These are phyloP conservation scores for Pythium aristosporum DNA, from an alignment of 352 stramenopile genomes.

Conservation along the genomic window DNA sequence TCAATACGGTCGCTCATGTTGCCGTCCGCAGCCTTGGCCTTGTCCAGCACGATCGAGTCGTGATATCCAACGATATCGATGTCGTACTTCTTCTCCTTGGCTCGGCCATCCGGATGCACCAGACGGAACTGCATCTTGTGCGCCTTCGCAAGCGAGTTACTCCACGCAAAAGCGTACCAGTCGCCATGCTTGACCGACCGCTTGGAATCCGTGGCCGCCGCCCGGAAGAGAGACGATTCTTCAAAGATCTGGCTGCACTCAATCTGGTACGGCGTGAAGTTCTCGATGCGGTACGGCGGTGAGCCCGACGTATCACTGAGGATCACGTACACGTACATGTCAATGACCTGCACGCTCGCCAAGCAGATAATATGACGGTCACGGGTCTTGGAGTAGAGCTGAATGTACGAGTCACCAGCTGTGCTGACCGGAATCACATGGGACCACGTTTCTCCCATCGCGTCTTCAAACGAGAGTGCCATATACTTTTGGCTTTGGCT, in stretches of 20 bases:
- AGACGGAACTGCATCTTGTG: slow-evolving; percentile 70
- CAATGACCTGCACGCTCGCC: slow-evolving; percentile 84
- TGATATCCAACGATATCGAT: slow-evolving; percentile 83
- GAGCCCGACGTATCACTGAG: slow-evolving; percentile 77
- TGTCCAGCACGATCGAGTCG: slow-evolving; percentile 58
- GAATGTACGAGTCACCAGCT: slow-evolving; percentile 75
- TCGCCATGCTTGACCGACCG: slow-evolving; percentile 60
- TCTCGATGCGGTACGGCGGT: slow-evolving; percentile 85
- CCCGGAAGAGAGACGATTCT: slow-evolving; percentile 45
- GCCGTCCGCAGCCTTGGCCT: slow-evolving; percentile 43
- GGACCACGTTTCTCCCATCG: slow-evolving; percentile 67
- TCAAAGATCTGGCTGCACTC: slow-evolving; percentile 69
- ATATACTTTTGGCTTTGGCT: slow-evolving; percentile 73
- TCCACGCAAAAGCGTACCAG: slow-evolving; percentile 83
- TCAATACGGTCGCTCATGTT: slow-evolving; percentile 45
- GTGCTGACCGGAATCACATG: slow-evolving; percentile 78
- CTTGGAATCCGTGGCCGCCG: slow-evolving; percentile 47
- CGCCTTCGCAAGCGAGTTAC: slow-evolving; percentile 84
- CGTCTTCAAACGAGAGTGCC: slow-evolving; percentile 72
- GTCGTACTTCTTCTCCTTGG: slow-evolving; percentile 74
- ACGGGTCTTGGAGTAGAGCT: slow-evolving; percentile 73
- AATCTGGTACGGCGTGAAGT: slow-evolving; percentile 84
- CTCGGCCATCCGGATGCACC: slow-evolving; percentile 53
- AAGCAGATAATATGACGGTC: slow-evolving; percentile 81
- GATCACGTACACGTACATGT: slow-evolving; percentile 88